Evolutionary conservation across 306 rosid genomes (phyloP).

Genomic region (Dryas alaskensis): DNA sequence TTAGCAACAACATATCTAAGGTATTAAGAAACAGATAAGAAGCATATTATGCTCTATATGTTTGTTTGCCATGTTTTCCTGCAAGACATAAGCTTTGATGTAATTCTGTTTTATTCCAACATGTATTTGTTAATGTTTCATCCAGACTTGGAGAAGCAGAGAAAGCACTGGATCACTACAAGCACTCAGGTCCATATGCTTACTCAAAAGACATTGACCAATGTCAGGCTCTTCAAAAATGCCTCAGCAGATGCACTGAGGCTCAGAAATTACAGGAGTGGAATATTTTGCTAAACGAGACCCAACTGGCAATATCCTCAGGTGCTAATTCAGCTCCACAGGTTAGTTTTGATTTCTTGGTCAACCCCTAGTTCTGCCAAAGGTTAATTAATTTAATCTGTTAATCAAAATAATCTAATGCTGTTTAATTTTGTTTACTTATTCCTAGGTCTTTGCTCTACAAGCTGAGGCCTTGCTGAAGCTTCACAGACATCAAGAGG

Average conservation of each 20-base stretch:
- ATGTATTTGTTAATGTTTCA: not conserved
- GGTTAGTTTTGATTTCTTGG: conserved; percentile 38
- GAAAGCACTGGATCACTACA: conserved; percentile 57
- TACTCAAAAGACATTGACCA: conserved; percentile 36
- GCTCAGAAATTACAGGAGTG: conserved; percentile 63
- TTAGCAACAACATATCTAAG: conserved; percentile 80
- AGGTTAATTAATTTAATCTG: not conserved
- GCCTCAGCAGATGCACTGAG: conserved; percentile 56
- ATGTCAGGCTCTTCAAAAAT: conserved; percentile 57
- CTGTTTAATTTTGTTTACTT: conserved; percentile 21
- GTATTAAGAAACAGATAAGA: conserved; percentile 29
- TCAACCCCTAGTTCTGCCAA: not conserved
- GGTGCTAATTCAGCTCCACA: conserved; percentile 77
- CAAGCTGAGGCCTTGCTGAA: conserved; percentile 85
- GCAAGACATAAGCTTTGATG: not conserved
- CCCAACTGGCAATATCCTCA: conserved; percentile 60
- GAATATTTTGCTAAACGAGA: conserved; percentile 59
- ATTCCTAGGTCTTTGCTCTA: conserved; percentile 63
- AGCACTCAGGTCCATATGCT: conserved; percentile 42
- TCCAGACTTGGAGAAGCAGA: conserved; percentile 83
- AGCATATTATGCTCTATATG: not conserved
- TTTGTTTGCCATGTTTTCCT: too few species aligned
- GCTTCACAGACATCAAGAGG: conserved; percentile 72
- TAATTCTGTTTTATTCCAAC: not conserved
- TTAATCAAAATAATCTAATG: not conserved